These are phyloP conservation scores for Acorus calamus DNA, from an alignment of 106 monocot species.

Conservation along the genomic window DNA sequence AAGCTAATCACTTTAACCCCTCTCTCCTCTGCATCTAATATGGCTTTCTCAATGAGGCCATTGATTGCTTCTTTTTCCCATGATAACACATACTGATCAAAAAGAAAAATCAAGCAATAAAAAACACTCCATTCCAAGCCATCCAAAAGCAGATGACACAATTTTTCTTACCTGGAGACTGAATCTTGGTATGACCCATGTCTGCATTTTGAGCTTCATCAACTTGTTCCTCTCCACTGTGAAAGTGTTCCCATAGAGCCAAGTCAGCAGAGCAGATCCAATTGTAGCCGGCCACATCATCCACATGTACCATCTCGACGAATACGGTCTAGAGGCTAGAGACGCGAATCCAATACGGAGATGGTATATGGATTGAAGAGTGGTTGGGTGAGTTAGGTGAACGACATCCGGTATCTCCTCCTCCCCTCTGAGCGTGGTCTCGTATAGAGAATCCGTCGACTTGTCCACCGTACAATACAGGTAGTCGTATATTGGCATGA, in stretches of 20 bases:
- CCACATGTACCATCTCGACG: slow-evolving; percentile 38
- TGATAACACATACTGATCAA: slow-evolving; percentile 39
- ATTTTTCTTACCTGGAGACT: slow-evolving; percentile 47
- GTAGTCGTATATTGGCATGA: slow-evolving; percentile 82
- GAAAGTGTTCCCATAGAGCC: slow-evolving; percentile 45
- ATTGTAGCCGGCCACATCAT: slow-evolving; percentile 40
- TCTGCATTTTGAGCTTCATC: slow-evolving; percentile 54
- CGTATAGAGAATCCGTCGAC: slow-evolving; percentile 41
- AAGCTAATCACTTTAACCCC: slow-evolving; percentile 62
- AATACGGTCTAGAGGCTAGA: slow-evolving; percentile 54
- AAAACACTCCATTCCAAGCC: neutral
- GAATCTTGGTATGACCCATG: slow-evolving; percentile 70
- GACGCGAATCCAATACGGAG: slow-evolving; percentile 55
- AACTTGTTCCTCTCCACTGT: slow-evolving; percentile 56
- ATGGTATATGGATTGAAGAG: slow-evolving; percentile 53
- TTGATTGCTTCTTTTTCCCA: slow-evolving; percentile 66
- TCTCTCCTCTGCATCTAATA: slow-evolving; percentile 52
- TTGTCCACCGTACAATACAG: slow-evolving; percentile 61
- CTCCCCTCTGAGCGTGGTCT: slow-evolving; percentile 36
- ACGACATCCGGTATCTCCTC: slow-evolving; percentile 54
- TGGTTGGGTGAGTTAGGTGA: slow-evolving; percentile 69
- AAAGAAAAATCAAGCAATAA: neutral
- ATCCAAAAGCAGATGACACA: neutral
- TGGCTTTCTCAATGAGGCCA: slow-evolving; percentile 50
- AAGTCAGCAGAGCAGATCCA: slow-evolving; percentile 39